Base-by-base conservation (phyloP, 768 basidiomycete genomes). In the Stropharia rugosoannulata region DNA sequence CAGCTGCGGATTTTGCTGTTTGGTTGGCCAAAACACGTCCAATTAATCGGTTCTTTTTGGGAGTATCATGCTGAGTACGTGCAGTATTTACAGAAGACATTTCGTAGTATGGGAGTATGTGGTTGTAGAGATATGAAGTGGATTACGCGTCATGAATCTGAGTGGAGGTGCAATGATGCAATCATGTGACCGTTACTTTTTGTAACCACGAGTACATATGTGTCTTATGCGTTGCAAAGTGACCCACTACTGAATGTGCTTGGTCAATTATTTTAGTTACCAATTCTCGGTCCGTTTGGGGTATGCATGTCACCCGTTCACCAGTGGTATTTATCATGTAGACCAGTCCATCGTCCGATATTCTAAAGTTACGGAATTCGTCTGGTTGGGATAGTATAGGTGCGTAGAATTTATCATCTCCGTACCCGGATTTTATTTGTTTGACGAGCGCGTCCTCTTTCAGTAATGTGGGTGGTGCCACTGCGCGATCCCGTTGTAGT, bases 161-260 rank as follows among this genome's bases (percentile, higher is more conserved):
- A n/a, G n/a, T n/a, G n/a, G n/a, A n/a, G n/a, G n/a, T n/a, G n/a
- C n/a, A n/a, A n/a, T n/a, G n/a, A n/a, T n/a, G n/a, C n/a, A n/a
- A n/a, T n/a, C n/a, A n/a, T n/a, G n/a, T n/a, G n/a, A n/a, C n/a
- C n/a, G n/a, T n/a, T n/a, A n/a, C n/a, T n/a, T n/a, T n/a, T n/a
- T n/a, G n/a, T n/a, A n/a, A n/a, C n/a, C n/a, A n/a, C n/a, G n/a
- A n/a, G 41, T 75, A 75, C 0, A 66, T 63, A 0, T 54, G 6
- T 0, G 69, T 77, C 27, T 62, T 50, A 5, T 66, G 60, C 1
- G 45, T 13, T 0, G 72, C 66, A 19, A 72, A 67, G 43, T 76
- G 74, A 0, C 74, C 75, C 0, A 78, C 54, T 0, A 62, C 55
- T 0, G 9, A 8, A 48, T 77, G 74, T 0, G 66, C 69, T n/a